Conservation (phyloP, 2,329 filamentous ascomycete species). For the Fusarium sp. region DNA sequence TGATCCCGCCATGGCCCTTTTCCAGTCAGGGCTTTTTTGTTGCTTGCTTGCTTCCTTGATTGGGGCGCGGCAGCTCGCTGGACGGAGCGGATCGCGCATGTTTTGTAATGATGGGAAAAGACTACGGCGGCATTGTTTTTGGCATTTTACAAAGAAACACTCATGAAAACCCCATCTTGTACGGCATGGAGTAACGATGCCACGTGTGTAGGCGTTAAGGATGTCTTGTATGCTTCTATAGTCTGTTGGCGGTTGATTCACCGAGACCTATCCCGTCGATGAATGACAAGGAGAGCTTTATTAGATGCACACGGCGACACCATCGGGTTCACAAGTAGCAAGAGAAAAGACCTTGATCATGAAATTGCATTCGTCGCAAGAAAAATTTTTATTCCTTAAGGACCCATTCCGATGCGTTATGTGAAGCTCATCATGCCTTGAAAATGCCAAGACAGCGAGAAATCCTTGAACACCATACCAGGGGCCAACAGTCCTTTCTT, state of each 20-base stretch:
- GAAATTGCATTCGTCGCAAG: constrained; percentile 49
- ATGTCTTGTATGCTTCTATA: constrained; percentile 7
- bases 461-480: constrained; percentile 55
- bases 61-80: constrained; percentile 21
- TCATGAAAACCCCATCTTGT: constrained; percentile 21
- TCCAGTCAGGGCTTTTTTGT: constrained; percentile 12
- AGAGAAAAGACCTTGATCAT: constrained; percentile 44
- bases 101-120: constrained; percentile 37
- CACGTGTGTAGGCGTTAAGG: constrained; percentile 19
- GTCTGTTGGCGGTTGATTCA: neutral
- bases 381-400: constrained; percentile 53
- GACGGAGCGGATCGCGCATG: constrained; percentile 26
- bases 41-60: constrained; percentile 10
- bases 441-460: constrained; percentile 51
- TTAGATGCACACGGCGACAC: neutral
- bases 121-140: constrained; percentile 30
- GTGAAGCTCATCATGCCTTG: constrained; percentile 52
- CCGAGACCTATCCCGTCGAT: neutral
- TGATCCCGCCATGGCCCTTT: constrained; percentile 12
- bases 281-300: constrained; percentile 3
- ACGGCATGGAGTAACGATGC: constrained; percentile 9
- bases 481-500: constrained; percentile 41
- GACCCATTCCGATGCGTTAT: constrained; percentile 53
- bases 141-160: constrained; percentile 27
- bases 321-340: constrained; percentile 28